Evolutionary conservation across 441 rosid genomes (phyloP).

Genomic region (Pelargonium fulgidum): DNA sequence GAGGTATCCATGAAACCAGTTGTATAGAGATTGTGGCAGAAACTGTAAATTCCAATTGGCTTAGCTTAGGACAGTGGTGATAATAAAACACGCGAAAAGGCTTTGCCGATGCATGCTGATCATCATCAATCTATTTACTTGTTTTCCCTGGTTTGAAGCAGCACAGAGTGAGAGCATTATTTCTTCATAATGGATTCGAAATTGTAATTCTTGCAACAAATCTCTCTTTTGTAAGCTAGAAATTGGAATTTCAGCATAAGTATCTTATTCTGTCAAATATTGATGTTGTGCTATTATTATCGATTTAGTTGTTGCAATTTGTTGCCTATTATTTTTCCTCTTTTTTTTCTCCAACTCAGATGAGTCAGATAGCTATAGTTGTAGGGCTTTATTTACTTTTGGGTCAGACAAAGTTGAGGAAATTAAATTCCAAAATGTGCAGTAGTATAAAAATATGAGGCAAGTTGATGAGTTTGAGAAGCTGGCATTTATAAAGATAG

Average conservation of each 20-base stretch:
- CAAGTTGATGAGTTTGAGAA: neutral
- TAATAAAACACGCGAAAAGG: neutral
- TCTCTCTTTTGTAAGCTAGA: neutral
- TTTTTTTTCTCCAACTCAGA: neutral
- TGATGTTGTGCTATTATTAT: too few relatives aligned
- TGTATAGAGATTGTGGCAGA: slow-evolving; percentile 26
- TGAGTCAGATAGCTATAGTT: neutral
- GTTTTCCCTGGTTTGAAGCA: neutral
- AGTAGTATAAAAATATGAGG: neutral
- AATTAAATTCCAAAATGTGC: too few relatives aligned
- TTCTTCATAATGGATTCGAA: neutral
- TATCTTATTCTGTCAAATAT: too few relatives aligned
- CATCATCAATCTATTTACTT: neutral
- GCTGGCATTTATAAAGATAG: neutral
- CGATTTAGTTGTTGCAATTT: neutral
- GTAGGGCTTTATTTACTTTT: neutral
- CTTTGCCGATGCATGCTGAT: neutral
- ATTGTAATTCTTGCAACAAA: neutral
- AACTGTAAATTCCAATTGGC: slow-evolving; percentile 27
- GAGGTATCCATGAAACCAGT: slow-evolving; percentile 6
- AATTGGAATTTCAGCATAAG: too few relatives aligned
- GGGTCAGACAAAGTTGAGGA: neutral
- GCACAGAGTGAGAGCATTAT: neutral
- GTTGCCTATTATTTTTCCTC: neutral
- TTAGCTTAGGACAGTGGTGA: slow-evolving; percentile 7